Evolutionary conservation across 345 rosid genomes (phyloP).

Genomic region (Salix exigua): DNA sequence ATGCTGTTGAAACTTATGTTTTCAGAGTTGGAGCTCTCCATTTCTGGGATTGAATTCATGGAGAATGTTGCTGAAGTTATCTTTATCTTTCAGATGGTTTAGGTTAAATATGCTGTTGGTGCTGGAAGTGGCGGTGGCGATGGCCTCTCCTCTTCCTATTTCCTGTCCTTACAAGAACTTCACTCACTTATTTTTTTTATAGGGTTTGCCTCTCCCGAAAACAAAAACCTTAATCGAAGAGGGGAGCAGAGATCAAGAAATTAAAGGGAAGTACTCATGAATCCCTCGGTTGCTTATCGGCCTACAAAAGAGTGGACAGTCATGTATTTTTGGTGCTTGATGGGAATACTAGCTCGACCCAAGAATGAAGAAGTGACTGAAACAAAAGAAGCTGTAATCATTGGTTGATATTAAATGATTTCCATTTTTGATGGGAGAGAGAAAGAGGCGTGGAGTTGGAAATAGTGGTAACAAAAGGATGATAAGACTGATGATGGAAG

Average conservation of each 20-base stretch:
- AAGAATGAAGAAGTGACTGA: background rate
- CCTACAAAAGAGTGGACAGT: background rate
- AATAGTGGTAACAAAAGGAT: constrained; percentile 11
- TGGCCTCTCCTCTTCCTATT: background rate
- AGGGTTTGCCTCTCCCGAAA: background rate
- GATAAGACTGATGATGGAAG: constrained; percentile 32
- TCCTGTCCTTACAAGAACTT: background rate
- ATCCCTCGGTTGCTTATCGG: background rate
- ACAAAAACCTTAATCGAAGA: background rate
- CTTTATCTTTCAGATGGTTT: background rate
- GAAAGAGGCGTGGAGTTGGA: background rate
- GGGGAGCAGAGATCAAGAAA: background rate
- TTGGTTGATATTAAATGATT: constrained; percentile 17
- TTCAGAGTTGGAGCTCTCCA: constrained; percentile 14
- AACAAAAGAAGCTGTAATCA: background rate
- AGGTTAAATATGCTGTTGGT: background rate
- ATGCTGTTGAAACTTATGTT: background rate
- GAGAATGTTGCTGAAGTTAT: background rate
- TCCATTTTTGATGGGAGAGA: constrained; percentile 20
- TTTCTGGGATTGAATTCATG: constrained; percentile 25
- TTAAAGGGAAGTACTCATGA: background rate
- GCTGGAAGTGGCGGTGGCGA: background rate
- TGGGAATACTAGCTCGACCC: background rate
- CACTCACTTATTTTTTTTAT: background rate
- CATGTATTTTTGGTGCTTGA: background rate